Conservation (phyloP, 2,329 filamentous ascomycete species). For the Penicillium sp. region DNA sequence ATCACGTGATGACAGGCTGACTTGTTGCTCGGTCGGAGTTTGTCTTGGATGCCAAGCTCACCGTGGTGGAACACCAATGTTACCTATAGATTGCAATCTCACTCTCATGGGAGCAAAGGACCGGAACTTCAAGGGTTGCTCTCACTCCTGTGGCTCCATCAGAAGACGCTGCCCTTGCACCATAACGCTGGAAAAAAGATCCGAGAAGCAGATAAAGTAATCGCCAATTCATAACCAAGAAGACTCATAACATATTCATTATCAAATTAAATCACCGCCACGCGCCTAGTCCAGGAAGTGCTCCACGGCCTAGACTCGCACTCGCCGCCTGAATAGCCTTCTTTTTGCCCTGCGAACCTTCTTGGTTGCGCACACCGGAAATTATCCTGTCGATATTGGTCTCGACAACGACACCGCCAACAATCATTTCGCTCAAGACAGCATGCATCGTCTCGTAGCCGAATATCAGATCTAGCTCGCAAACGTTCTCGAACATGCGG, state of each 20-base stretch:
- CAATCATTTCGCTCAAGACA: constrained; percentile 87
- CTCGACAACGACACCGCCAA: constrained; percentile 91
- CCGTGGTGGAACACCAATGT: too few relatives aligned
- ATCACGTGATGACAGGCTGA: background rate
- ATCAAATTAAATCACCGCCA: constrained; percentile 32
- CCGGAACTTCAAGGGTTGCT: too few relatives aligned
- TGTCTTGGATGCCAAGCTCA: too few relatives aligned
- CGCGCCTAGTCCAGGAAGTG: constrained; percentile 39
- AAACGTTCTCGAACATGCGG: constrained; percentile 95
- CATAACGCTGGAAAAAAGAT: too few relatives aligned
- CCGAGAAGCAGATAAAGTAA: too few relatives aligned
- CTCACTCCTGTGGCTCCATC: too few relatives aligned
- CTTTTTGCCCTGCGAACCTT: constrained; percentile 44
- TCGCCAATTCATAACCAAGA: too few relatives aligned
- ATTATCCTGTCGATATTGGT: constrained; percentile 87
- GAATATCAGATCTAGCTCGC: constrained; percentile 97
- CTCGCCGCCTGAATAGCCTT: constrained; percentile 45
- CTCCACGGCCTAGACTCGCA: constrained; percentile 36
- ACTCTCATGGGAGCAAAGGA: too few relatives aligned
- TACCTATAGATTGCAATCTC: too few relatives aligned
- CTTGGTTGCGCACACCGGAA: constrained; percentile 66
- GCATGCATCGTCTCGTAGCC: constrained; percentile 97
- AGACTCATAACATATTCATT: too few relatives aligned
- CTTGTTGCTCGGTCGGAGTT: too few relatives aligned
- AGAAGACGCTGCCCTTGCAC: too few relatives aligned